These are phyloP conservation scores for Talaromyces sp. DNA, from an alignment of 2,329 filamentous ascomycete species.

Conservation along the genomic window DNA sequence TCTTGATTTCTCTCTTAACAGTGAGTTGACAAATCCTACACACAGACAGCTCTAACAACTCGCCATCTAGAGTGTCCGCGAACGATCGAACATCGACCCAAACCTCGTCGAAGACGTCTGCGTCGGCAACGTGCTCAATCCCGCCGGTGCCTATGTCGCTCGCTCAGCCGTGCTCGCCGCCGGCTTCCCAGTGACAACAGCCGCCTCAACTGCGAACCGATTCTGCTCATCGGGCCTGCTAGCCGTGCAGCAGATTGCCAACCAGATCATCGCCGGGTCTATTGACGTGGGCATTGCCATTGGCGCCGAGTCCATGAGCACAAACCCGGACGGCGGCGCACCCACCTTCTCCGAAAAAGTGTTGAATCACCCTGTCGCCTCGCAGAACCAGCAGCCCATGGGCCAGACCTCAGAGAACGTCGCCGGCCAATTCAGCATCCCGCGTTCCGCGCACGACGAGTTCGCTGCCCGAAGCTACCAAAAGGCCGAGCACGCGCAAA, in stretches of 20 bases:
- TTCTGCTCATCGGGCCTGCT: constrained; percentile 89
- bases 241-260: constrained; percentile 84
- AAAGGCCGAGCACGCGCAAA: constrained; percentile 77
- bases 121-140: constrained; percentile 82
- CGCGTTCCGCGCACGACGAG: constrained; percentile 66
- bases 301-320: constrained; percentile 89
- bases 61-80: constrained; percentile 59
- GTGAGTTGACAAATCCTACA: constrained; percentile 16
- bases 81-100: constrained; percentile 81
- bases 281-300: constrained; percentile 88
- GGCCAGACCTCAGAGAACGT: constrained; percentile 88
- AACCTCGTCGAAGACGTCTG: constrained; percentile 81
- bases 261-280: constrained; percentile 82
- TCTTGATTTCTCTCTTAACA: constrained; percentile 33
- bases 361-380: constrained; percentile 67
- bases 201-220: constrained; percentile 77
- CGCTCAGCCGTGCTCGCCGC: constrained; percentile 80
- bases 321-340: constrained; percentile 75
- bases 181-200: constrained; percentile 74
- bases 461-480: constrained; percentile 84
- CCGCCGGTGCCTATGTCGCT: constrained; percentile 83
- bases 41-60: neutral
- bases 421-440: constrained; percentile 70
- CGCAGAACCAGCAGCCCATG: constrained; percentile 93
- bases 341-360: constrained; percentile 79